Conservation (phyloP, 139 green algal species). For the Volvox reticuliferus region DNA sequence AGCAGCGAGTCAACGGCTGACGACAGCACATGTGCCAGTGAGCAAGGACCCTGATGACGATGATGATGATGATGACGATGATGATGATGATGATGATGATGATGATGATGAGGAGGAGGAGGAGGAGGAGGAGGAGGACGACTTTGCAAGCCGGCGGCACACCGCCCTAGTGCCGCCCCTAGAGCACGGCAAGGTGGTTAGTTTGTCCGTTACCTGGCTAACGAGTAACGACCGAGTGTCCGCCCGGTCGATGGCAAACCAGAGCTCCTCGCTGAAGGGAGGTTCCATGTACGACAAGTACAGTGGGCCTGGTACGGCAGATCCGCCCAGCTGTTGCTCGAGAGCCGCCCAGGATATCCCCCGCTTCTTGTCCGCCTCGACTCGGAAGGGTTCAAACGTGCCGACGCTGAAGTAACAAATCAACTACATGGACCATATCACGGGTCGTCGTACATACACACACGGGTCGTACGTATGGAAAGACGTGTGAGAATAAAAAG, state of each 20-base stretch:
- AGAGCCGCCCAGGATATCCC: background rate
- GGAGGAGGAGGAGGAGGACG: too few species aligned
- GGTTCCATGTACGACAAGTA: slow-evolving; percentile 7
- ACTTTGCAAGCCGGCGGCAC: too few species aligned
- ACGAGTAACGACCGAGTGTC: background rate
- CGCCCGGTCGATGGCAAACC: slow-evolving; percentile 21
- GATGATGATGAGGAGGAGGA: too few species aligned
- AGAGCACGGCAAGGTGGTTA: too few species aligned
- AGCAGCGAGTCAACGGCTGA: too few species aligned
- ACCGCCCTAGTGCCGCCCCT: too few species aligned
- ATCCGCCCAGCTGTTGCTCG: background rate
- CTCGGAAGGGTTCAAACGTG: slow-evolving; percentile 1
- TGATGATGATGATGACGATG: too few species aligned
- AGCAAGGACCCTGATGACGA: too few species aligned
- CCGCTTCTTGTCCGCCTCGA: background rate
- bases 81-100: too few species aligned
- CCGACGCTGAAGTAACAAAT: slow-evolving; percentile 49
- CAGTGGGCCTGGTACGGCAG: slow-evolving; percentile 1
- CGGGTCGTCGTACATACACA: background rate
- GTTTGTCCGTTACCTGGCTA: background rate
- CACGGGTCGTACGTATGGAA: background rate
- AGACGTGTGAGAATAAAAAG: background rate
- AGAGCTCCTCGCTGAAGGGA: slow-evolving; percentile 23
- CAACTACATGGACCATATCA: background rate
- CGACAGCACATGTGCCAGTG: too few species aligned